A percentile compares a stretch with the other conserved stretches of the same genome.
Conservation (phyloP, 106 monocot genomes). For the Dactylorhiza incarnata region DNA sequence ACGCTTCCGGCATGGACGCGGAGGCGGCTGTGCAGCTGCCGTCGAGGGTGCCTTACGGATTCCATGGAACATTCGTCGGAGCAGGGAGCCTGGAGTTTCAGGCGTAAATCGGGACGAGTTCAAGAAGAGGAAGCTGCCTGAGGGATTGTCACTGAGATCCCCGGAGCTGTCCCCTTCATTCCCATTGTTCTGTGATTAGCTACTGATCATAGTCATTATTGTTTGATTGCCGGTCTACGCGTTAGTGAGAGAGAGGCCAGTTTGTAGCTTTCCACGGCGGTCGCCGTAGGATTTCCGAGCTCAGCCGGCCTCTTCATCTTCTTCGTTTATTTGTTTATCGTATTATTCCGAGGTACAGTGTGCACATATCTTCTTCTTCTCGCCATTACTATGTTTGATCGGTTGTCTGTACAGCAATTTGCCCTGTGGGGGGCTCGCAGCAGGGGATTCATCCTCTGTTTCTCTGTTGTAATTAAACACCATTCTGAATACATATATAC, state of each 20-base stretch:
- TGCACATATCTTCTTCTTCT: no score
- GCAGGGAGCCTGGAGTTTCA: background rate
- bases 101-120: background rate
- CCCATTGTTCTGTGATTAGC: background rate
- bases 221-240: background rate
- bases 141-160: conserved; percentile 1
- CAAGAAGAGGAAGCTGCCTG: background rate
- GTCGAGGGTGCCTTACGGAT: conserved; percentile 60
- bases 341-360: no score
- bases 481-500: no score
- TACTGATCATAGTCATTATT: background rate
- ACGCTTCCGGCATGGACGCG: conserved; percentile 31
- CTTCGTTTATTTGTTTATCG: background rate
- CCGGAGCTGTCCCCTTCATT: background rate
- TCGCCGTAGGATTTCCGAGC: background rate
- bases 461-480: no score
- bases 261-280: background rate
- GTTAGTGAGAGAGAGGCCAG: background rate
- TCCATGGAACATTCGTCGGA: conserved; percentile 53
- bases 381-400: no score
- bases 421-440: no score
- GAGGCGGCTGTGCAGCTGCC: conserved; percentile 49
- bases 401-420: no score
- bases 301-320: background rate
- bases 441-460: no score